Percentiles rank a stretch among this genome's conserved stretches.
Conservation (phyloP, 2,329 filamentous ascomycete genomes). For the Sporothrix curviconia region DNA sequence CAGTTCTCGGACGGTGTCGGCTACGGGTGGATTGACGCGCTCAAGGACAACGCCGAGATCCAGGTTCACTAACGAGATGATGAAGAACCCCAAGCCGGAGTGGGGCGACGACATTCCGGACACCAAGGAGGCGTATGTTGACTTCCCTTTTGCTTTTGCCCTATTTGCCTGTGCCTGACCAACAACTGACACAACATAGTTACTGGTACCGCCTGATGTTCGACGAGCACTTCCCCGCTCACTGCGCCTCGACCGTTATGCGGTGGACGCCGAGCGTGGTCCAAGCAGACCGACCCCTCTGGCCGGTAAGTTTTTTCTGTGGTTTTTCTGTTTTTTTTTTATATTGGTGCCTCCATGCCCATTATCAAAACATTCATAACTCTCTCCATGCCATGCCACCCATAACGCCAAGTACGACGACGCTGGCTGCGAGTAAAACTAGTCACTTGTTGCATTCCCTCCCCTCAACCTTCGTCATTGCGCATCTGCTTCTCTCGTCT, state of each 20-base stretch:
- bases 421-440: constrained; percentile 21
- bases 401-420: constrained; percentile 68
- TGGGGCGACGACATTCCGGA: constrained; percentile 92
- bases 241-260: constrained; percentile 88
- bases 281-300: constrained; percentile 89
- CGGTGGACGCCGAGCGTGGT: constrained; percentile 98
- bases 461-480: no score
- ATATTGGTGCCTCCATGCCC: not conserved
- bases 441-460: no score
- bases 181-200: constrained; percentile 32
- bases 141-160: not conserved
- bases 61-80: constrained; percentile 94
- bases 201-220: constrained; percentile 99
- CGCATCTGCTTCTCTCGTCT: no score
- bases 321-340: not conserved
- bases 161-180: not conserved
- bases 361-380: not conserved
- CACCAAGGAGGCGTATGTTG: constrained; percentile 82
- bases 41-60: constrained; percentile 88
- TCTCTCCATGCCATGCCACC: constrained; percentile 61
- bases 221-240: constrained; percentile 93
- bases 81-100: constrained; percentile 95
- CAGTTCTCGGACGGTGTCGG: constrained; percentile 98
- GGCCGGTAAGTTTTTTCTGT: constrained; percentile 57
- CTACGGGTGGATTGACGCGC: constrained; percentile 96